A percentile compares a stretch with the other conserved stretches of the same genome.
These are phyloP conservation scores for Phascolomyces articulosus DNA, from an alignment of 371 early-diverging fungal genomes.

Conservation along the genomic window DNA sequence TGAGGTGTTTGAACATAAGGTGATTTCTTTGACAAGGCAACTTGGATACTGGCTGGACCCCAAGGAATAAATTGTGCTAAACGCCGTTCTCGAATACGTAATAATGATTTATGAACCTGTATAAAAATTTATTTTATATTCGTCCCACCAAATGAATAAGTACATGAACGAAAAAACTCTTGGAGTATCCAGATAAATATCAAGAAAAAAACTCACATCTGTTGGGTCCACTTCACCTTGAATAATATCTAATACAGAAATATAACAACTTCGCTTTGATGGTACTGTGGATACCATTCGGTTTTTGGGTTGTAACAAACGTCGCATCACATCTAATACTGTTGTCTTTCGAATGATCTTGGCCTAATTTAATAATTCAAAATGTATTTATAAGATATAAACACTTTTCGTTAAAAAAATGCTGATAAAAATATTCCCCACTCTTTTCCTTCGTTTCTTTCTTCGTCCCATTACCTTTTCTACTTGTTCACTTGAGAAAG, in stretches of 20 bases:
- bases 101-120: slow-evolving; percentile 93
- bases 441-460: too few species aligned
- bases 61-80: slow-evolving; percentile 98
- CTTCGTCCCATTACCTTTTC: slow-evolving; percentile 88
- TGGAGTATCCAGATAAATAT: not conserved
- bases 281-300: slow-evolving; percentile 93
- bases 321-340: slow-evolving; percentile 97
- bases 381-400: too few species aligned
- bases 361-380: too few species aligned
- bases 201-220: slow-evolving; percentile 64
- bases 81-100: slow-evolving; percentile 93
- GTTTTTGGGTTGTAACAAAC: slow-evolving; percentile 95
- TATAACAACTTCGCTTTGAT: slow-evolving; percentile 92
- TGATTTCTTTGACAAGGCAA: slow-evolving; percentile 90
- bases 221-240: slow-evolving; percentile 98
- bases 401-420: too few species aligned
- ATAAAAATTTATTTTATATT: not conserved
- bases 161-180: too few species aligned
- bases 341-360: slow-evolving; percentile 95
- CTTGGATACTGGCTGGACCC: slow-evolving; percentile 99
- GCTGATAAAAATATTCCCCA: too few species aligned
- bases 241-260: slow-evolving; percentile 95
- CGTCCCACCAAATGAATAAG: too few species aligned
- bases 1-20: slow-evolving; percentile 93
- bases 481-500: slow-evolving; percentile 94